These are phyloP conservation scores for Fusarium continuum DNA, from an alignment of 2,329 filamentous ascomycete genomes.

Conservation along the genomic window DNA sequence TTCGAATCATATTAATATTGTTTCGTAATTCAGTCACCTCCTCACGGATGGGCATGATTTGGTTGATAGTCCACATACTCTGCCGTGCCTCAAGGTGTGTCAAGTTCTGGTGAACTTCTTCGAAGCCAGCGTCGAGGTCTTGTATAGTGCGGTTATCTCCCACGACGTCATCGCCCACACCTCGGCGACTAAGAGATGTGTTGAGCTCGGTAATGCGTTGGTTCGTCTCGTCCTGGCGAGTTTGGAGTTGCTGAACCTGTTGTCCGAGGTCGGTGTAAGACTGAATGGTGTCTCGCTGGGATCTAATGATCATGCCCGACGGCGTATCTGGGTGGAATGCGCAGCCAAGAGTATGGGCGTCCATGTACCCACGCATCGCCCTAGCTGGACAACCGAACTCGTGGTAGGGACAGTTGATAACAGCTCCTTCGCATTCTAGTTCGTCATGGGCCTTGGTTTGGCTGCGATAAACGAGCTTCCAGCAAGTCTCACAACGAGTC, in stretches of 20 bases:
- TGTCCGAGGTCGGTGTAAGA: slow-evolving; percentile 49
- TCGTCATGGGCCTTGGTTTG: slow-evolving; percentile 59
- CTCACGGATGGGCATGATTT: slow-evolving; percentile 69
- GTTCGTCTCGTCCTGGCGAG: slow-evolving; percentile 48
- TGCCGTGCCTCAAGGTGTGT: slow-evolving; percentile 68
- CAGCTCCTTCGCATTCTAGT: slow-evolving; percentile 59
- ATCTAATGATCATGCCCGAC: slow-evolving; percentile 60
- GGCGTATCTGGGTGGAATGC: slow-evolving; percentile 60
- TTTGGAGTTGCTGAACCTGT: slow-evolving; percentile 49
- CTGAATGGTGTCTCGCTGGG: slow-evolving; percentile 59
- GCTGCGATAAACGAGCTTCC: slow-evolving; percentile 54
- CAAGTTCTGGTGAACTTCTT: slow-evolving; percentile 64
- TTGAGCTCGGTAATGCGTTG: slow-evolving; percentile 51
- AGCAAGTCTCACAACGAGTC: slow-evolving; percentile 61
- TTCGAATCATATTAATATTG: slow-evolving; percentile 65
- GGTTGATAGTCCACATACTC: slow-evolving; percentile 68
- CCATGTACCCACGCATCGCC: slow-evolving; percentile 50
- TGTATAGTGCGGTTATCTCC: slow-evolving; percentile 59
- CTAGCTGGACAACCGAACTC: slow-evolving; percentile 51
- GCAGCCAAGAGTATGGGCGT: slow-evolving; percentile 59
- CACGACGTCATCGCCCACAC: slow-evolving; percentile 52
- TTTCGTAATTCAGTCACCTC: slow-evolving; percentile 68
- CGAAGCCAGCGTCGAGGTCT: slow-evolving; percentile 58
- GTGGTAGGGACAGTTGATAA: slow-evolving; percentile 59
- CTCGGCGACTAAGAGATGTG: slow-evolving; percentile 53